phyloP scores from a whole-genome alignment of 2,329 filamentous ascomycete genomes.

The Leptographium radiaticola region DNA sequence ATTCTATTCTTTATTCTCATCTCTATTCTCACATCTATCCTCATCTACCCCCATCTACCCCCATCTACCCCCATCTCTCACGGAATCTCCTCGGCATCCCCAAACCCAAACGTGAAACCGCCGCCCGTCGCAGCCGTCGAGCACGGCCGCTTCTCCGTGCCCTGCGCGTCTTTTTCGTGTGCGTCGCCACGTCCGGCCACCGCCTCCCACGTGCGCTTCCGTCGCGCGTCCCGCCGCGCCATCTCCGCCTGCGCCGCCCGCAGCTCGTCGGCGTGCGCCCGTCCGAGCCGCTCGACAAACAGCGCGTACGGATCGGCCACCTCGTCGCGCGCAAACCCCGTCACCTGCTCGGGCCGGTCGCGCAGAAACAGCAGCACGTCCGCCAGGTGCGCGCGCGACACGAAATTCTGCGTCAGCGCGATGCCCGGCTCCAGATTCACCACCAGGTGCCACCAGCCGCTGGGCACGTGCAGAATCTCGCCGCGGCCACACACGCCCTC shows the following conservation, averaged over 20 bases:
- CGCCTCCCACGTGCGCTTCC: constrained; percentile 78
- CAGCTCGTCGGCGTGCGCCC: constrained; percentile 52
- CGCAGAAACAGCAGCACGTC: constrained; percentile 69
- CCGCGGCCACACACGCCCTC: constrained; percentile 77
- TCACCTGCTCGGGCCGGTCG: constrained; percentile 75
- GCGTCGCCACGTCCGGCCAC: constrained; percentile 41
- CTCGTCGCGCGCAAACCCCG: constrained; percentile 55
- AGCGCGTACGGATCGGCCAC: constrained; percentile 60
- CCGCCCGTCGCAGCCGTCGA: constrained; percentile 17
- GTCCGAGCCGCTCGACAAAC: constrained; percentile 57
- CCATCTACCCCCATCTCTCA: constrained; percentile 11
- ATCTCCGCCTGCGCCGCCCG: constrained; percentile 46
- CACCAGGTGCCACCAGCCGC: constrained; percentile 94
- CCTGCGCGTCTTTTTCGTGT: constrained; percentile 11
- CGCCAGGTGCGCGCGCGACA: constrained; percentile 60
- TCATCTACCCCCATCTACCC: neutral
- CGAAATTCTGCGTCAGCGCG: constrained; percentile 91
- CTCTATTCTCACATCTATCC: neutral
- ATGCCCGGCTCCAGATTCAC: constrained; percentile 77
- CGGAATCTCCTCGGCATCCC: constrained; percentile 27
- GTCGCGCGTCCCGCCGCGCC: constrained; percentile 47
- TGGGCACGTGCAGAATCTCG: constrained; percentile 84
- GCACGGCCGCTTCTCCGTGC: constrained; percentile 19
- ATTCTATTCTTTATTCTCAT: no score
- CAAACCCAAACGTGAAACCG: constrained; percentile 46